Base-by-base conservation (phyloP, 305 asterid genomes). In the Monarda citriodora region DNA sequence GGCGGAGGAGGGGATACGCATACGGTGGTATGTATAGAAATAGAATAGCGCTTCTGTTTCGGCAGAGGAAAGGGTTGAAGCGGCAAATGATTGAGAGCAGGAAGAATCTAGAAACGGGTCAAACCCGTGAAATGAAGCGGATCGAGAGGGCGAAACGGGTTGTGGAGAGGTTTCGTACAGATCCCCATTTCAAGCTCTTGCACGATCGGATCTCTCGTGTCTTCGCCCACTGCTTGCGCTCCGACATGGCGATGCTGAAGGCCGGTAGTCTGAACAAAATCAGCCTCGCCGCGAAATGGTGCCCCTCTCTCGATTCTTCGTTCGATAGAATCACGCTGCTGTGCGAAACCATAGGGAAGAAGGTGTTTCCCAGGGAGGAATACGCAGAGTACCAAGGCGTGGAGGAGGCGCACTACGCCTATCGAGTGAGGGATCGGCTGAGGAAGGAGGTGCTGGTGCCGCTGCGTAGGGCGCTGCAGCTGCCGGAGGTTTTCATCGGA, bases 271-370 rank as follows among this genome's bases (percentile, higher is more conserved):
- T 49, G 14, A 7, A 2, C 3, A 66, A 60, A 18, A 75, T 76
- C 40, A 72, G 83, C 58, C 81, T 82, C 20, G 81, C 83, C 0
- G 81, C 79, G 1, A 82, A 82, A 42, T 82, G 88, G 85, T 79
- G 88, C 63, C 85, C 85, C 8, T 71, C 81, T 1, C 41, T 74
- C 23, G 79, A 82, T 53, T 79, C 82, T 0, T 71, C 81, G 2
- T 79, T 67, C 23, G 85, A 82, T 23, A 61, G 44, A 51, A 41
- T 26, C 0, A 78, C 81, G 0, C 67, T 76, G 13, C 18, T 82
- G 62, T 82, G 88, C 32, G 80, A 74, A 55, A 40, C 77, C 2
- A 79, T 79, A 6, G 88, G 75, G 11, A 71, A 21, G 60, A 76
- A 57, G 71, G 74, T 82, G 44, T 79, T 76, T 57, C 79, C 88